Base-by-base conservation (phyloP, 768 basidiomycete species). In the Candolleomyces aberdarensis region DNA sequence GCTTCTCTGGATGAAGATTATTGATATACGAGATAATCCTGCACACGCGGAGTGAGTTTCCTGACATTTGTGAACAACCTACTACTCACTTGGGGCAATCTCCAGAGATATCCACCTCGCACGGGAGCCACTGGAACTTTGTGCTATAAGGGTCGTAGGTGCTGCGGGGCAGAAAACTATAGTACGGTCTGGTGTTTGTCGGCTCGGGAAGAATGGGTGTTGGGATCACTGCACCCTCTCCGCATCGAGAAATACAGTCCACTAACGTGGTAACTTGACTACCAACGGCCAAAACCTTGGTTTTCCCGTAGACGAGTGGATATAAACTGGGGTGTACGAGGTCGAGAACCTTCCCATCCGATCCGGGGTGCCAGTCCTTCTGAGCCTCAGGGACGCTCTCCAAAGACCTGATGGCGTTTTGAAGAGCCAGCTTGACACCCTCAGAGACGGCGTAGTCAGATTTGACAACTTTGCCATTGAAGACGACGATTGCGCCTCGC, bases 291-390 rank as follows among this genome's bases (percentile, higher is more conserved):
- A 70, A 56, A 22, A 69, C 60, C n/a, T 58, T 58, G 1, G 72
- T 74, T 17, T 64, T 65, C 13, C 70, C 74, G 58, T 76, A 77
- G 8, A 74, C 66, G 0, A 79, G 52, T 22, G 71, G 71, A 64
- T 71, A 80, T 1, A 80, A 71, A 8, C 79, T 75, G 44, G 80
- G 79, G 57, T 81, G 78, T 1, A 79, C 75, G 47, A 80, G 71
- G 61, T 80, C 78, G 19, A 82, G 74, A 0, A 80, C 80, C 52
- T 74, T 74, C 1, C 68, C 65, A 59, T 80, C 66, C 0, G 77
- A 76, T 3, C 74, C 71, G 2, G 79, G 79, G 64, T 80, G 79
- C 80, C 79, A 82, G 64, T 82, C 80, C 29, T 74, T 71, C 61
- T 71, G 39, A 0, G 67, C 65, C 4, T 71, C 72, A 0, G 75